Evolutionary conservation across 1,284 basidiomycete genomes (phyloP), one percentile per base, ranked within the genome.

Genomic region (Apiotrichum gracile): DNA sequence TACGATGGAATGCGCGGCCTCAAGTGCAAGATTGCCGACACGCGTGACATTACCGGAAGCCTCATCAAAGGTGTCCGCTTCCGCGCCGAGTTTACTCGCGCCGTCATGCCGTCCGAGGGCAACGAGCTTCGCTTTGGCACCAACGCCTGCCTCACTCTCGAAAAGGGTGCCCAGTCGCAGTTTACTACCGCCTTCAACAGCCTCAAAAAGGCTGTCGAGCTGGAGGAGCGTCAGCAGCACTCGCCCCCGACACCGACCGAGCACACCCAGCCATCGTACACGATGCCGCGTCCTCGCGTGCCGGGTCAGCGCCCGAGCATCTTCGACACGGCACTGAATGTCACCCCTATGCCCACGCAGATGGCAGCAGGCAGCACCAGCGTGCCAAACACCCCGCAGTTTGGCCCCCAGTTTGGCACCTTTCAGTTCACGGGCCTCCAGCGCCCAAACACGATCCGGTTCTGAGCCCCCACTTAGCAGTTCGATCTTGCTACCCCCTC

Each of bases 121-220:
- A 58, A 58, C 26, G 61, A 60, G 25, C 26, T 47, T 21, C 46
- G 46, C 25, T 73, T 69, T 52, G 61, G 64, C 42, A 74, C 72
- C 8, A 63, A 69, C 16, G 74, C 71, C 37, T 68, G 65, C 21
- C 60, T 74, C 21, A 72, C 70, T 5, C 64, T 69, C 22, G 71
- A 73, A 59, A 73, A 73, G 55, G 74, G 74, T 26, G 74, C 74
- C 2, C 68, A 72, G 43, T 74, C 72, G 14, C 60, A 67, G 13
- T 76, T 76, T 64, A 68, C 63, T 52, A 57, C 67, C 61, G 55
- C 63, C 61, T 67, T 19, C 40, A 40, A 55, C 27, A 39, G 43
- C 16, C 52, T 58, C 17, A 35, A 49, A 35, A 40, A 40, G 26
- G 44, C 53, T 10, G 50, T 58, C 16, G 51, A 58, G 37, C 26